Evolutionary conservation across 2,329 filamentous ascomycete genomes (phyloP).

Genomic region (Cryphonectria parasitica): DNA sequence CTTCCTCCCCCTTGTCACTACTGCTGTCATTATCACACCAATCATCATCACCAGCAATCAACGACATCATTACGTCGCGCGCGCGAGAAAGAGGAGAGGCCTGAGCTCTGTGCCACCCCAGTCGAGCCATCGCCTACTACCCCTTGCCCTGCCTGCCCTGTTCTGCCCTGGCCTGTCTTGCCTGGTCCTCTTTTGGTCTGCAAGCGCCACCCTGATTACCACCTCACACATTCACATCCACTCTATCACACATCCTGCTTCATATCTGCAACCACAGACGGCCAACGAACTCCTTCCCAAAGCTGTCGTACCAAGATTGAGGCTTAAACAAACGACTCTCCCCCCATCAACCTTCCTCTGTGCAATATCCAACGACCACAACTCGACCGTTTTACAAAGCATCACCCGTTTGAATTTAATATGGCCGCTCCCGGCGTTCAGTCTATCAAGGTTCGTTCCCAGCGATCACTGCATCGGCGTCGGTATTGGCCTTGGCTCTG

Average conservation of each 20-base stretch:
- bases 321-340: slow-evolving; percentile 1
- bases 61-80: background rate
- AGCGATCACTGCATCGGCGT: slow-evolving; percentile 18
- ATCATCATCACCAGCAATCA: background rate
- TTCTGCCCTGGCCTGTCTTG: background rate
- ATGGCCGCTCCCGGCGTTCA: slow-evolving; percentile 86
- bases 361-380: slow-evolving; percentile 4
- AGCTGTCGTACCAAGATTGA: background rate
- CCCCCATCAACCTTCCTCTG: slow-evolving; percentile 3
- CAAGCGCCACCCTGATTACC: slow-evolving; percentile 14
- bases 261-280: slow-evolving; percentile 13
- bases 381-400: background rate
- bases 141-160: slow-evolving; percentile 2
- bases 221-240: slow-evolving; percentile 16
- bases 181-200: slow-evolving; percentile 10
- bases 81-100: background rate
- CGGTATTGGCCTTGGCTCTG: slow-evolving; percentile 21
- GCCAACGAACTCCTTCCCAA: background rate
- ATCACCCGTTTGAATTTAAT: slow-evolving; percentile 46
- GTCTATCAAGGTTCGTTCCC: slow-evolving; percentile 77
- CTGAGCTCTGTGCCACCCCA: slow-evolving; percentile 3
- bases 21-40: slow-evolving; percentile 2
- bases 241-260: slow-evolving; percentile 16
- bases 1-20: background rate
- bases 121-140: background rate